Percentiles rank a stretch among this genome's conserved stretches.
Conservation (phyloP, 305 asterid species). For the Solanum hybrid region DNA sequence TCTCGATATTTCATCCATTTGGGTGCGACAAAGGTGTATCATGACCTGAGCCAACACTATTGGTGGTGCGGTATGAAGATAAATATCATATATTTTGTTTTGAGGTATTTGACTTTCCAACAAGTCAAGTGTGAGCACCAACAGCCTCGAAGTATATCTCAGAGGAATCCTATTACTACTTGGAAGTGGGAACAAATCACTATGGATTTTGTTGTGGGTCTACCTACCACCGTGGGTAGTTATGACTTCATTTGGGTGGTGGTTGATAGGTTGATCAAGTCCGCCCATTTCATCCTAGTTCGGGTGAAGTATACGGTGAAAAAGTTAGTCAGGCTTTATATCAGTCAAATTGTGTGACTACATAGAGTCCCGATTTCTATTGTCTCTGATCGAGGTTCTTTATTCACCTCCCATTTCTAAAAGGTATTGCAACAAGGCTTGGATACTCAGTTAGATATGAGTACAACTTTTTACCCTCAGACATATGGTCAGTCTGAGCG, state of each 20-base stretch:
- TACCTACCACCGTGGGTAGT: not conserved
- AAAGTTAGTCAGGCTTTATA: not conserved
- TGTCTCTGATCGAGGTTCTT: not conserved
- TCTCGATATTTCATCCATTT: too few relatives aligned
- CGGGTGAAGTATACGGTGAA: not conserved
- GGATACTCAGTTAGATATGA: not conserved
- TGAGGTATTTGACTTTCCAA: not conserved
- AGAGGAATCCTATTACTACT: not conserved
- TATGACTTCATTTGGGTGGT: not conserved
- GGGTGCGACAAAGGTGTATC: not conserved
- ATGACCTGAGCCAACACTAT: not conserved
- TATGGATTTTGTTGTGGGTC: not conserved
- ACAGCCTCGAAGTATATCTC: not conserved
- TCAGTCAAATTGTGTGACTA: not conserved
- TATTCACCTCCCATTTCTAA: not conserved
- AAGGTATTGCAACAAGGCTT: not conserved
- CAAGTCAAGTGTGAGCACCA: not conserved
- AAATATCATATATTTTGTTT: too few relatives aligned
- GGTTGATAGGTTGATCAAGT: not conserved
- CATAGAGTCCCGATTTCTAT: not conserved
- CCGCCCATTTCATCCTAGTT: not conserved
- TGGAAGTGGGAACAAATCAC: not conserved
- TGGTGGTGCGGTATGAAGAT: not conserved
- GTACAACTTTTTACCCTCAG: not conserved
- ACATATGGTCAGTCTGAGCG: not conserved